phyloP scores from a whole-genome alignment of 352 stramenopile genomes.

The Phytophthora sojae region DNA sequence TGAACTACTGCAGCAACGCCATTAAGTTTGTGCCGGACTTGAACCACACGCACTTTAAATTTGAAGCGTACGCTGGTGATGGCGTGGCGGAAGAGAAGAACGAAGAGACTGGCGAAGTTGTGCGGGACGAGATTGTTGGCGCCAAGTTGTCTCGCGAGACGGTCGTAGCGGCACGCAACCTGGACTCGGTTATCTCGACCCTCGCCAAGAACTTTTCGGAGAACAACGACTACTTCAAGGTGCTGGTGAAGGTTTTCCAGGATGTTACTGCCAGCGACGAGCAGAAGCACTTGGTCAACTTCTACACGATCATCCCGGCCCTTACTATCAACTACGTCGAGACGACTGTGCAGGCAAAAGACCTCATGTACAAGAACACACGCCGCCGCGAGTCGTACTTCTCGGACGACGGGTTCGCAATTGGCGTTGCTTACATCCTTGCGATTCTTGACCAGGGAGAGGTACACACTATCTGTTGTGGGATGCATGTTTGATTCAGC shows the following conservation, averaged over 20 bases:
- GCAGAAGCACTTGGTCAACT: conserved; percentile 93
- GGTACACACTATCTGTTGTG: conserved; percentile 29
- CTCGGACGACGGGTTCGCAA: conserved; percentile 95
- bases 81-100: conserved; percentile 67
- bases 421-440: conserved; percentile 94
- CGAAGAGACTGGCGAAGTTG: conserved; percentile 57
- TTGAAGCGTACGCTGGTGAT: conserved; percentile 74
- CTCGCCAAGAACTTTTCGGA: conserved; percentile 92
- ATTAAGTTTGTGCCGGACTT: conserved; percentile 94
- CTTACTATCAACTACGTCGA: conserved; percentile 93
- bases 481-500: neutral
- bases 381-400: conserved; percentile 95
- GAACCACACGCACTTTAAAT: conserved; percentile 88
- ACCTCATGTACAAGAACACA: conserved; percentile 97
- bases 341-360: conserved; percentile 91
- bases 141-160: conserved; percentile 84
- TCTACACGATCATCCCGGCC: conserved; percentile 91
- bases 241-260: conserved; percentile 90
- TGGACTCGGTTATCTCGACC: conserved; percentile 89
- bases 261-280: conserved; percentile 88
- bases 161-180: conserved; percentile 82
- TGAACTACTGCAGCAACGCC: conserved; percentile 94
- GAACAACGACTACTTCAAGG: conserved; percentile 95
- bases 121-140: conserved; percentile 55
- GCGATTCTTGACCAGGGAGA: conserved; percentile 91